Conservation (phyloP, 805 yeast genomes). For the Yarrowia sp. region DNA sequence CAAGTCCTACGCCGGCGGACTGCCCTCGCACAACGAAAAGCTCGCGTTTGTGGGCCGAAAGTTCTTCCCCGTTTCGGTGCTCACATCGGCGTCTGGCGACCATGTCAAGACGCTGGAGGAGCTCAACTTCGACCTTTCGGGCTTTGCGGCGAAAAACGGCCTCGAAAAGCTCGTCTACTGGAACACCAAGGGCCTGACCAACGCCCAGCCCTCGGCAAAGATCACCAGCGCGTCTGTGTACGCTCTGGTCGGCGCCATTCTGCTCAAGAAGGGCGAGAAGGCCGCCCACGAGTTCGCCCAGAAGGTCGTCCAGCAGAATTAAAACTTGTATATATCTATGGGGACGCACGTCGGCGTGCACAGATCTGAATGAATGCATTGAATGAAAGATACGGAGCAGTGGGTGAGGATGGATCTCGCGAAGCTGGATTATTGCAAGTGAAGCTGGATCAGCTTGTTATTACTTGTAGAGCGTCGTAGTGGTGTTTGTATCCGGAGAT, state of each 20-base stretch:
- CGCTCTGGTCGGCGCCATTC: constrained; percentile 69
- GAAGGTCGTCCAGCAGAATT: neutral
- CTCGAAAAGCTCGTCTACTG: neutral
- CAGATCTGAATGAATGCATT: too few relatives aligned
- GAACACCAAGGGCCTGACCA: constrained; percentile 7
- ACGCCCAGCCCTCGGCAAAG: neutral
- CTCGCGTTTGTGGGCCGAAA: constrained; percentile 59
- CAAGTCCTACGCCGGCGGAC: constrained; percentile 91
- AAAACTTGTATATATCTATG: constrained; percentile 13
- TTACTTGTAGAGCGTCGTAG: too few relatives aligned
- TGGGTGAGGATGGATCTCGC: too few relatives aligned
- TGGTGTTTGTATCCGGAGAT: too few relatives aligned
- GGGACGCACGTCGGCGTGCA: too few relatives aligned
- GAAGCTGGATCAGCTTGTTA: too few relatives aligned
- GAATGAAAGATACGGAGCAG: too few relatives aligned
- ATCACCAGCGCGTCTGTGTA: constrained; percentile 28
- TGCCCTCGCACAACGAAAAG: constrained; percentile 85
- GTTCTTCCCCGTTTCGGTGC: constrained; percentile 31
- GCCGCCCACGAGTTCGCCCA: constrained; percentile 15
- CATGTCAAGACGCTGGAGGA: neutral
- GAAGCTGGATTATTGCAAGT: too few relatives aligned
- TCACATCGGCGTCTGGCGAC: neutral
- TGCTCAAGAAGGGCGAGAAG: constrained; percentile 57
- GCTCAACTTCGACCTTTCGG: neutral
- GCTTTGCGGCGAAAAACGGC: constrained; percentile 5